Conservation (phyloP, 2,329 filamentous ascomycete genomes). For the Trichoderma sp. region DNA sequence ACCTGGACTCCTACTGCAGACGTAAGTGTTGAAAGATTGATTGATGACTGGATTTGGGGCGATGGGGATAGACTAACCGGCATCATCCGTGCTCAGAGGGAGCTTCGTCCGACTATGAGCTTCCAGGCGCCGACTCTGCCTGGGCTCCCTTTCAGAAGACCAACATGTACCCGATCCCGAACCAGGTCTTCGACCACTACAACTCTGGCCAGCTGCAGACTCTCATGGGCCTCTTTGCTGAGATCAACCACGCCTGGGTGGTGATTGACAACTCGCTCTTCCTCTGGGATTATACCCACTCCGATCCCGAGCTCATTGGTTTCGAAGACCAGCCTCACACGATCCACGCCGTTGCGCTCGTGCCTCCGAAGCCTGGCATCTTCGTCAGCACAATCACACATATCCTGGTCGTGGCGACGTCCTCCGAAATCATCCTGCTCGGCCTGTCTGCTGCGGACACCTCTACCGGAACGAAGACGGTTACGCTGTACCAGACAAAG, state of each 20-base stretch:
- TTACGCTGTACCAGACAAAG: conserved; percentile 84
- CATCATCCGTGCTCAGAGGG: conserved; percentile 63
- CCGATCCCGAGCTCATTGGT: conserved; percentile 87
- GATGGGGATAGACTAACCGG: conserved; percentile 34
- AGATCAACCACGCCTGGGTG: conserved; percentile 94
- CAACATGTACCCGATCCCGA: conserved; percentile 85
- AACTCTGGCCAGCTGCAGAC: conserved; percentile 85
- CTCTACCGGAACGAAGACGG: conserved; percentile 68
- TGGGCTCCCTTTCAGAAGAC: conserved; percentile 90
- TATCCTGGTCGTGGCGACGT: conserved; percentile 85
- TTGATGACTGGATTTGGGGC: not conserved
- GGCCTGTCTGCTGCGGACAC: conserved; percentile 72
- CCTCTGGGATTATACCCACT: conserved; percentile 94
- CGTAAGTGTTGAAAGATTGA: conserved; percentile 60
- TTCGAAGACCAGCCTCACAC: conserved; percentile 87
- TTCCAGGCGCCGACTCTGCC: conserved; percentile 65
- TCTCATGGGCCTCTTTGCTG: conserved; percentile 93
- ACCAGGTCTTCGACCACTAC: conserved; percentile 89
- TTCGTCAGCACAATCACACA: conserved; percentile 86
- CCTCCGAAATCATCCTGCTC: conserved; percentile 81
- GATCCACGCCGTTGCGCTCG: conserved; percentile 88
- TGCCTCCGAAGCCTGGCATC: conserved; percentile 81
- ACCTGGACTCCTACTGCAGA: conserved; percentile 84
- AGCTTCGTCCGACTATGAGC: conserved; percentile 87
- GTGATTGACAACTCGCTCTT: conserved; percentile 95